Percentiles rank a stretch among this genome's conserved stretches.
phyloP scores from a whole-genome alignment of 768 basidiomycete genomes.

The Omphalotus guepiniiformis region DNA sequence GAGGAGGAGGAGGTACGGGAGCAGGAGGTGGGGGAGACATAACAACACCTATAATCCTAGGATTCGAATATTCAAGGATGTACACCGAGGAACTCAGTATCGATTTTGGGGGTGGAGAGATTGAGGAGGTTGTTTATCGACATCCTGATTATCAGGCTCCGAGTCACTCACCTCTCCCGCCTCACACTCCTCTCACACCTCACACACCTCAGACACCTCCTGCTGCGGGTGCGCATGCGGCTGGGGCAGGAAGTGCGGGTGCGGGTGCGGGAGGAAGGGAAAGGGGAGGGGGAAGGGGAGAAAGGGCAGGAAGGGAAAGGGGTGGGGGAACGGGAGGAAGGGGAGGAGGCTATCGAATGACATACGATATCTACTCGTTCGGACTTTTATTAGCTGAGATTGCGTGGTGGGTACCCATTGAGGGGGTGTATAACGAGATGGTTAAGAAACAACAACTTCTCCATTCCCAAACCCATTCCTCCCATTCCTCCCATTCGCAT shows the following conservation, averaged over 20 bases:
- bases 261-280: too few relatives aligned
- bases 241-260: too few relatives aligned
- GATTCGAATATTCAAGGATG: constrained; percentile 7
- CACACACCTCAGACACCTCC: too few relatives aligned
- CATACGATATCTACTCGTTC: constrained; percentile 9
- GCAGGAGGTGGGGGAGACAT: too few relatives aligned
- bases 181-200: too few relatives aligned
- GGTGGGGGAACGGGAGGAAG: background rate
- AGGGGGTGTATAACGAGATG: background rate
- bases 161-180: too few relatives aligned
- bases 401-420: constrained; percentile 7
- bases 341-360: constrained; percentile 3
- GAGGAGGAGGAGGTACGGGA: too few relatives aligned
- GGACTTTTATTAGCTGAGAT: constrained; percentile 7
- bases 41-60: background rate
- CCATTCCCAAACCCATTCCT: background rate
- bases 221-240: too few relatives aligned
- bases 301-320: too few relatives aligned
- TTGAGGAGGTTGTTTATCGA: constrained; percentile 1
- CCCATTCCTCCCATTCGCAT: background rate
- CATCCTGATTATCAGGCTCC: constrained; percentile 6
- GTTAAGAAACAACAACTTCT: background rate
- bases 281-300: too few relatives aligned
- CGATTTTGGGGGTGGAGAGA: background rate
- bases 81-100: constrained; percentile 3